These are phyloP conservation scores for Seminavis robusta DNA, from an alignment of 108 stramenopile genomes.

Conservation along the genomic window DNA sequence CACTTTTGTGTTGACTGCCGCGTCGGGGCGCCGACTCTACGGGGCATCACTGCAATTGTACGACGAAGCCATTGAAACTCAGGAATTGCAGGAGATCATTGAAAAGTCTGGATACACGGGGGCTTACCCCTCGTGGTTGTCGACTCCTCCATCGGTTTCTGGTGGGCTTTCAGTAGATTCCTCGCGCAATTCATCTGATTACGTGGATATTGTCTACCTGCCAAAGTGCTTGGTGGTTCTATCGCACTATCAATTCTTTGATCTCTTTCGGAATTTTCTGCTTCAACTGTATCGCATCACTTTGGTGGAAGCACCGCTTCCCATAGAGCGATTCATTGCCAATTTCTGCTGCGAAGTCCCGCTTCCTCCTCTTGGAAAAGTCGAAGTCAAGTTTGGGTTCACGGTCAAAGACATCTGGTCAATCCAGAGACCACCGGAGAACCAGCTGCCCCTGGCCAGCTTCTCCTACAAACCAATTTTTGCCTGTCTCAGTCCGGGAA, in stretches of 20 bases:
- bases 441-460: constrained; percentile 71
- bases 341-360: constrained; percentile 85
- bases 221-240: constrained; percentile 85
- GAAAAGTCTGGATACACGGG: constrained; percentile 33
- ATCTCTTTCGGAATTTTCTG: constrained; percentile 64
- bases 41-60: constrained; percentile 69
- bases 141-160: constrained; percentile 7
- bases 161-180: background rate
- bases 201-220: constrained; percentile 15
- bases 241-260: constrained; percentile 86
- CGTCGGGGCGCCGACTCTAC: constrained; percentile 60
- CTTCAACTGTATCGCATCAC: constrained; percentile 82
- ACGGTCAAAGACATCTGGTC: constrained; percentile 31
- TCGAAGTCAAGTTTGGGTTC: constrained; percentile 50
- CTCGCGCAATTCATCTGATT: background rate
- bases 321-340: constrained; percentile 87
- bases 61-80: constrained; percentile 45
- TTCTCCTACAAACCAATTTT: constrained; percentile 88
- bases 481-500: constrained; percentile 55
- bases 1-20: constrained; percentile 75
- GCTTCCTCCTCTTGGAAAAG: constrained; percentile 76
- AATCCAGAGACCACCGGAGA: constrained; percentile 69
- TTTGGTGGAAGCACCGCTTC: constrained; percentile 69
- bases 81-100: constrained; percentile 19
- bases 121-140: constrained; percentile 9